Percentiles rank a stretch among this genome's conserved stretches.
These are phyloP conservation scores for Tolypocladium sp. DNA, from an alignment of 2,329 filamentous ascomycete genomes.

Conservation along the genomic window DNA sequence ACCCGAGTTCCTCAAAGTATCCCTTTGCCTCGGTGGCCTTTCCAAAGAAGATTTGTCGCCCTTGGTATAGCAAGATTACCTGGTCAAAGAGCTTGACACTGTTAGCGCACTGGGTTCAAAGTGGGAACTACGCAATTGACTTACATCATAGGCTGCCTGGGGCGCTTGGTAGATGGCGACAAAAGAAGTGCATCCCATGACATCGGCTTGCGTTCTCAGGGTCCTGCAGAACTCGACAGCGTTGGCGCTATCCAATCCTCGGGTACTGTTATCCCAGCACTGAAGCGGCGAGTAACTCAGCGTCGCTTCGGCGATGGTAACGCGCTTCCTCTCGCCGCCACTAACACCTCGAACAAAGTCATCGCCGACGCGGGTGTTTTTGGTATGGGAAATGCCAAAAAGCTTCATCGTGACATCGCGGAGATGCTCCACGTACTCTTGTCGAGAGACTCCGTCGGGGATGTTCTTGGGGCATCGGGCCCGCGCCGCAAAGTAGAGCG, in stretches of 20 bases:
- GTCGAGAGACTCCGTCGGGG: neutral
- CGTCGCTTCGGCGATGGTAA: slow-evolving; percentile 62
- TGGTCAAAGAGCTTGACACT: neutral
- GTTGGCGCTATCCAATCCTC: slow-evolving; percentile 14
- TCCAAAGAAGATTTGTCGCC: neutral
- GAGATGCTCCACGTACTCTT: neutral
- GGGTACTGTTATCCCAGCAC: slow-evolving; percentile 17
- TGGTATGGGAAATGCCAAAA: neutral
- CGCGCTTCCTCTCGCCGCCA: slow-evolving; percentile 66
- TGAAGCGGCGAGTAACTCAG: slow-evolving; percentile 1
- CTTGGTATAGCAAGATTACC: neutral
- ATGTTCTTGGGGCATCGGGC: slow-evolving; percentile 50
- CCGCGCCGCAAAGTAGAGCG: slow-evolving; percentile 65
- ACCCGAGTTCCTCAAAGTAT: neutral
- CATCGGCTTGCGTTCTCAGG: neutral
- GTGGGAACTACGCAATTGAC: slow-evolving; percentile 25
- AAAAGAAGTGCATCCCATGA: neutral
- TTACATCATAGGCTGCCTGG: slow-evolving; percentile 1
- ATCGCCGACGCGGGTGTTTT: slow-evolving; percentile 42
- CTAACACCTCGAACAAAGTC: slow-evolving; percentile 67
- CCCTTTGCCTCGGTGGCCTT: neutral
- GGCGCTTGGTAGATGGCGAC: neutral
- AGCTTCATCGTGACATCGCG: neutral
- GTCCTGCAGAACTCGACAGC: slow-evolving; percentile 18
- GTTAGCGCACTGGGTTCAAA: slow-evolving; percentile 17